Evolutionary conservation across 371 early-diverging fungal species (phyloP).

Genomic region (Mortierella sp.): DNA sequence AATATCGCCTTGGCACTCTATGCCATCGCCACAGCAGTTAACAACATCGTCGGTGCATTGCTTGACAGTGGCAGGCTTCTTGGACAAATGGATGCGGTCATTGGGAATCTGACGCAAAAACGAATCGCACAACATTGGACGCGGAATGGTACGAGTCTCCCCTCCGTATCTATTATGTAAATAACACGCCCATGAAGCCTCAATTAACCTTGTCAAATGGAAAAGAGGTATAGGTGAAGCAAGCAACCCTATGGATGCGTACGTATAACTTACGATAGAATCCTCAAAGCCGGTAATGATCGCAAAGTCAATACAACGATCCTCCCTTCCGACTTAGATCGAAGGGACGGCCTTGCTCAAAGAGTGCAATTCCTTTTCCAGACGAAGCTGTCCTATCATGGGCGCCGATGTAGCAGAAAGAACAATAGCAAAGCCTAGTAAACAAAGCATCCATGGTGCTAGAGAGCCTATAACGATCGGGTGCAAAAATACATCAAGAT

Average conservation of each 20-base stretch:
- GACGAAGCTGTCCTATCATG: not conserved
- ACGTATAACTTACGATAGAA: not conserved
- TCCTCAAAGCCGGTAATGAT: not conserved
- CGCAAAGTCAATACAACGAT: not conserved
- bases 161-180: not conserved
- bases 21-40: constrained; percentile 28
- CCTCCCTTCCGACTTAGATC: not conserved
- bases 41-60: constrained; percentile 26
- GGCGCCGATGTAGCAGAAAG: not conserved
- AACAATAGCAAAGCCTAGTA: not conserved
- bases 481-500: not conserved
- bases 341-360: not conserved
- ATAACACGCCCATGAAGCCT: not conserved
- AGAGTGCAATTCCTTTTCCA: not conserved
- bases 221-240: not conserved
- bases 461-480: not conserved
- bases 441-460: too few species aligned
- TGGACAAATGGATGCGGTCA: constrained; percentile 10
- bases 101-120: not conserved
- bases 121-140: not conserved
- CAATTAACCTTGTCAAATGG: not conserved
- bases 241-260: not conserved
- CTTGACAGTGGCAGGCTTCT: constrained; percentile 20
- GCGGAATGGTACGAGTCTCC: not conserved
- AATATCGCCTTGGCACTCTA: constrained; percentile 35